Evolutionary conservation across 2,329 filamentous ascomycete species (phyloP), one percentile per base, ranked within the genome.

Genomic region (Botrytis porri): DNA sequence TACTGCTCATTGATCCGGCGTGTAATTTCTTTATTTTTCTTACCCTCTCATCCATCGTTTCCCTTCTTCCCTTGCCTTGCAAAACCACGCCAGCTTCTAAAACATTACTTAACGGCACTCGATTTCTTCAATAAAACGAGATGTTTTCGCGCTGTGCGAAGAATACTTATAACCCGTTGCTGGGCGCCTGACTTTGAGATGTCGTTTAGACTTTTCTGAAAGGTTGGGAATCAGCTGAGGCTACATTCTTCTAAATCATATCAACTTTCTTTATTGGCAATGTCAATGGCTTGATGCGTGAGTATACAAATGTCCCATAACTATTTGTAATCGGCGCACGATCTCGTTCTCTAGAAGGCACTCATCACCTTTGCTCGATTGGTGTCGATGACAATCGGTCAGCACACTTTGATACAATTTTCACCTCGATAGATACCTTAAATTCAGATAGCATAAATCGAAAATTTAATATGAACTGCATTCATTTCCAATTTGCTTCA

Each of bases 161-260:
- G 88, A 92, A 76, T 84, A 85, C 84, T 78, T 79, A 81, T 70
- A 71, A 87, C 88, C 88, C 88, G 87, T 90, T 85, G 88, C 89
- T 92, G 89, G 89, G 89, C 89, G 88, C 89, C 89, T 86, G 87
- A 84, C 83, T 86, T 89, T 87, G 88, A 90, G 86, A 84, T 84
- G 85, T 88, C 87, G 83, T 90, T 88, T 82, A 83, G 87, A 87
- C 85, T 83, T 84, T 86, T 83, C 83, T 86, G 88, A 91, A 84
- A 86, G 86, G 83, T 85, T 87, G 86, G 89, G 89, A 92, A 92
- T 92, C 89, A 92, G 89, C 88, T 86, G 88, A 85, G 89, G 89
- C 89, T 85, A 92, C 88, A 88, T 77, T 73, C 67, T 73, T 73
- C 25, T 43, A 57, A 22, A 41, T 29, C 14, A n/a, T 20, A 16